These are phyloP conservation scores for Rhexocercosporidium sp. DNA, from an alignment of 2,329 filamentous ascomycete species.

Conservation along the genomic window DNA sequence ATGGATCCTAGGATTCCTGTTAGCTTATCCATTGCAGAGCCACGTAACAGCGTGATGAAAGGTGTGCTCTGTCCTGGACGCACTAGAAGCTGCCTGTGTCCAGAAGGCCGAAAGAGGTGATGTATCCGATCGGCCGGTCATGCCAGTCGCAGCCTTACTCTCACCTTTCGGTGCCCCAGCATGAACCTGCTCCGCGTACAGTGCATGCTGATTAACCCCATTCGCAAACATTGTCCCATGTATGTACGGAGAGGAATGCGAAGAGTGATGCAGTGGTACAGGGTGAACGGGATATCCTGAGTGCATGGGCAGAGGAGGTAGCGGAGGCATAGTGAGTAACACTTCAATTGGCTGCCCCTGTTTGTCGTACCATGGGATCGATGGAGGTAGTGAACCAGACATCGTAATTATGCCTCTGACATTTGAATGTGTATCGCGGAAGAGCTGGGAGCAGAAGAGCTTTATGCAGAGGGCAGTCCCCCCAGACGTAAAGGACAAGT, in stretches of 20 bases:
- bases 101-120: no score
- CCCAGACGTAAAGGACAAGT: not conserved
- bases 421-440: not conserved
- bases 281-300: not conserved
- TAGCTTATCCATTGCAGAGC: conserved; percentile 10
- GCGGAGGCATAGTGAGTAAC: not conserved
- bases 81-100: not conserved
- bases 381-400: not conserved
- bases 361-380: not conserved
- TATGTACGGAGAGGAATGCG: no score
- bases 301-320: not conserved
- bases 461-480: not conserved
- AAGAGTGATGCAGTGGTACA: not conserved
- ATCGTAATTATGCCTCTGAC: not conserved
- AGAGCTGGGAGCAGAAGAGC: not conserved
- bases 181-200: no score
- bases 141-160: no score
- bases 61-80: not conserved
- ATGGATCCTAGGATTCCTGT: conserved; percentile 47
- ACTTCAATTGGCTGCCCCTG: not conserved
- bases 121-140: no score
- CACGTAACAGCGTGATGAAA: not conserved
- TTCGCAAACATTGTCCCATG: no score
- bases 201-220: no score
- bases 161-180: no score